A percentile compares a stretch with the other conserved stretches of the same genome.
Conservation (phyloP, 805 yeast genomes). For the Cyberlindnera meyerae region DNA sequence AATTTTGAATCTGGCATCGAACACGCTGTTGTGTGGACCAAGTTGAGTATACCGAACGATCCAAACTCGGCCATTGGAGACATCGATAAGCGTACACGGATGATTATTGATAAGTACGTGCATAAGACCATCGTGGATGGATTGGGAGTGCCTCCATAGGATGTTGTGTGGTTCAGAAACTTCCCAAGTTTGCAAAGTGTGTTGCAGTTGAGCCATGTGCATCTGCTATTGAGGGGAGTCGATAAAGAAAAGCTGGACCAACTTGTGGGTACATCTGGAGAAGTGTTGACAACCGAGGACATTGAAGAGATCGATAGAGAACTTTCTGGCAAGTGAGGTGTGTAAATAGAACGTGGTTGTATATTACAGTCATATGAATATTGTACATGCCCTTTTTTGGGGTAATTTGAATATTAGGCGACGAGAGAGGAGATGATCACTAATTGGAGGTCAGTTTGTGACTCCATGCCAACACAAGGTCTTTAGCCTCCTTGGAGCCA, state of each 20-base stretch:
- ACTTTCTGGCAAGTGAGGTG: too few species aligned
- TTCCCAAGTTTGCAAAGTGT: constrained; percentile 70
- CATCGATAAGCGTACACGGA: constrained; percentile 33
- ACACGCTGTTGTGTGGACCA: constrained; percentile 68
- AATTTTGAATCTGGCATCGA: constrained; percentile 44
- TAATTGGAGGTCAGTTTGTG: too few species aligned
- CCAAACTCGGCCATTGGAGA: constrained; percentile 49
- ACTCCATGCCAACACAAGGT: constrained; percentile 2
- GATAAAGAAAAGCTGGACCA: neutral
- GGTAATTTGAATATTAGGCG: too few species aligned
- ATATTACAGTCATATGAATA: neutral
- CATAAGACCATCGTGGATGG: constrained; percentile 36
- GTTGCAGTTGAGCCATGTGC: constrained; percentile 63
- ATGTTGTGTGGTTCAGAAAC: constrained; percentile 59
- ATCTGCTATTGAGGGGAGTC: constrained; percentile 43
- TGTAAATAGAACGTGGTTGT: too few species aligned
- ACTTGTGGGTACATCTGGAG: constrained; percentile 13
- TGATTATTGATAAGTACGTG: constrained; percentile 45
- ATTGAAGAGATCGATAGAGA: neutral
- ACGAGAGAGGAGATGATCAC: too few species aligned
- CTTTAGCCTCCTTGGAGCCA: constrained; percentile 5
- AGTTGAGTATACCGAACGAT: constrained; percentile 37
- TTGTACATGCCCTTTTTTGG: too few species aligned
- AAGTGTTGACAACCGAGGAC: constrained; percentile 6
- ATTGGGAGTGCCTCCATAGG: constrained; percentile 33